A percentile compares a stretch with the other conserved stretches of the same genome.
Conservation (phyloP, 2,329 filamentous ascomycete genomes). For the Beauveria sp. region DNA sequence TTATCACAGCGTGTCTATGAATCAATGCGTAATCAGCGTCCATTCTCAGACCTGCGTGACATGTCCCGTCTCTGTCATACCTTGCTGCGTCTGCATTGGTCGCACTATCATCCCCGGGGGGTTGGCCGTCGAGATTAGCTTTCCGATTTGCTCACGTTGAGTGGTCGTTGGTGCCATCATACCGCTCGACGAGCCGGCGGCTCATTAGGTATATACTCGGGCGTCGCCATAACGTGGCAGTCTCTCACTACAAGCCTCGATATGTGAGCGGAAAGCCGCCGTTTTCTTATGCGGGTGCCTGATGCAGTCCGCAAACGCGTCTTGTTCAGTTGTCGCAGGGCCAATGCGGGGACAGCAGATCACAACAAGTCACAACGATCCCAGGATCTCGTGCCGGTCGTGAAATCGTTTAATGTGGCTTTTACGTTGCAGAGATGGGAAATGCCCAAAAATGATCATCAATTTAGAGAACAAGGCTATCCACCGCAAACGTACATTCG, state of each 20-base stretch:
- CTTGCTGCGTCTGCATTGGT: conserved; percentile 24
- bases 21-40: background rate
- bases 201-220: conserved; percentile 3
- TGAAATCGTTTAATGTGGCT: background rate
- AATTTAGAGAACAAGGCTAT: background rate
- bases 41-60: background rate
- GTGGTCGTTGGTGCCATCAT: background rate
- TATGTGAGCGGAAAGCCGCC: background rate
- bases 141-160: background rate
- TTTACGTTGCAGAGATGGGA: background rate
- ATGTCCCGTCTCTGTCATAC: conserved; percentile 10
- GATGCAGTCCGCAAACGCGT: too few relatives aligned
- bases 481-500: background rate
- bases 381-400: too few relatives aligned
- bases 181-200: conserved; percentile 8
- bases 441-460: background rate
- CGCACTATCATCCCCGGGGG: conserved; percentile 19
- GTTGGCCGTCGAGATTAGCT: background rate
- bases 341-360: background rate
- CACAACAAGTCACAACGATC: too few relatives aligned
- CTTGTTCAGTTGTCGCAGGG: background rate
- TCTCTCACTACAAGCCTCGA: background rate
- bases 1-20: conserved; percentile 42
- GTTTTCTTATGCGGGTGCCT: background rate
- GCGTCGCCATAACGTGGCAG: background rate